These are phyloP conservation scores for Bauhinia variegata DNA, from an alignment of 306 rosid species.

Conservation along the genomic window DNA sequence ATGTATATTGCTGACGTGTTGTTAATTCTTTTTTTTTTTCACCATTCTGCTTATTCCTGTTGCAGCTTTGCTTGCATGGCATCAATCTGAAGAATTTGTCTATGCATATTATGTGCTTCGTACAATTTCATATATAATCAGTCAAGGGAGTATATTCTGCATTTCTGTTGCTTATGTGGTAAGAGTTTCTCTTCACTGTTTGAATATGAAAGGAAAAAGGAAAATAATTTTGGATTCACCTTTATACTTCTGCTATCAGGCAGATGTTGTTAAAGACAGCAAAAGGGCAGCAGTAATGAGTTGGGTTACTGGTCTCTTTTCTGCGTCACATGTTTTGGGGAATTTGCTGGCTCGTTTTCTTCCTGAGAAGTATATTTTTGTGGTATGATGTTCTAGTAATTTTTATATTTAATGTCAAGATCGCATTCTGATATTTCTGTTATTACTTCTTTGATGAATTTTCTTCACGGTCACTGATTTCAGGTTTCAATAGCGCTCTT, in stretches of 20 bases:
- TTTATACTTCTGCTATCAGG: constrained; percentile 44
- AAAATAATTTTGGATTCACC: constrained; percentile 22
- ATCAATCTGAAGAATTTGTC: constrained; percentile 56
- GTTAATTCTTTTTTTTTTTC: neutral
- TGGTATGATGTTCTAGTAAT: constrained; percentile 34
- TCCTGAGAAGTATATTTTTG: constrained; percentile 56
- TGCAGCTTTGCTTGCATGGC: constrained; percentile 62
- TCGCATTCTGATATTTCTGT: constrained; percentile 9
- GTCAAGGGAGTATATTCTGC: constrained; percentile 78
- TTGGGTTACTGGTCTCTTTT: constrained; percentile 70
- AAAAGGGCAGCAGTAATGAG: constrained; percentile 65
- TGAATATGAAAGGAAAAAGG: constrained; percentile 16
- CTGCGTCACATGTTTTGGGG: constrained; percentile 67
- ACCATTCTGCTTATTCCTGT: constrained; percentile 10
- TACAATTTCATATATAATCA: constrained; percentile 60
- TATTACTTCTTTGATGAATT: neutral
- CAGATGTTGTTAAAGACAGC: constrained; percentile 59
- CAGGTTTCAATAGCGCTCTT: constrained; percentile 75
- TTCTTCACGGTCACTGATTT: constrained; percentile 26
- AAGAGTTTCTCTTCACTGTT: constrained; percentile 28
- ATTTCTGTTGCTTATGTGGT: constrained; percentile 66
- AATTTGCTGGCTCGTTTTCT: constrained; percentile 61
- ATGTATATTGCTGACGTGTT: neutral
- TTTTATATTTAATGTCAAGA: constrained; percentile 1
- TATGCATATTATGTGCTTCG: constrained; percentile 66